These are phyloP conservation scores for Crithidia expoeki DNA, from an alignment of 208 protist genomes.

Conservation along the genomic window DNA sequence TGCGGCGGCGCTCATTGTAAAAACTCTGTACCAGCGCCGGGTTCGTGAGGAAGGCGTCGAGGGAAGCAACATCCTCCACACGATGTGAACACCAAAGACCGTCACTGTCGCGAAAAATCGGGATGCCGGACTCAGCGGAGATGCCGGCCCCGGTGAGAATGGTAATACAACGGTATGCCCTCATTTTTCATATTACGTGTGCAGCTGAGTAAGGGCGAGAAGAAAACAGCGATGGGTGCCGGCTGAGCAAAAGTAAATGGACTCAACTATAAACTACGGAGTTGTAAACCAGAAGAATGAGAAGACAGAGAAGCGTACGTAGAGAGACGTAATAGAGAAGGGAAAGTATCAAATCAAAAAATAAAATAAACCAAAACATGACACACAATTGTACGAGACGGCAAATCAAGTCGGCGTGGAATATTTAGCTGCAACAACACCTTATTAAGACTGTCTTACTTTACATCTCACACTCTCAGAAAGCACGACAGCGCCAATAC, in stretches of 20 bases:
- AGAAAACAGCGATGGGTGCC: neutral
- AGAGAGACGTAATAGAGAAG: too few relatives aligned
- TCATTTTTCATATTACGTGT: slow-evolving; percentile 16
- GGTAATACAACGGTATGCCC: slow-evolving; percentile 48
- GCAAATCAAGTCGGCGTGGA: too few relatives aligned
- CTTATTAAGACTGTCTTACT: too few relatives aligned
- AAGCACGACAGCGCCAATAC: too few relatives aligned
- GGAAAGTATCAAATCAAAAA: too few relatives aligned
- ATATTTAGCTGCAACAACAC: too few relatives aligned
- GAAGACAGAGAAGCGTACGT: neutral
- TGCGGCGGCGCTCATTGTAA: slow-evolving; percentile 62
- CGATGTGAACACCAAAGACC: slow-evolving; percentile 79
- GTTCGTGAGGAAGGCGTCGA: slow-evolving; percentile 47
- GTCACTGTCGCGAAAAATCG: slow-evolving; percentile 60
- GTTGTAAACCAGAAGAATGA: too few relatives aligned
- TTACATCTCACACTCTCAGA: too few relatives aligned
- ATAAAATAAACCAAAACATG: too few relatives aligned
- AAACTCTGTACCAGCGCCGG: slow-evolving; percentile 67
- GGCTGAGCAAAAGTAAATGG: neutral
- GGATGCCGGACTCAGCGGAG: slow-evolving; percentile 73
- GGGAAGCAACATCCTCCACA: slow-evolving; percentile 72
- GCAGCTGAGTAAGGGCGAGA: neutral
- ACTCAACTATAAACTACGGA: too few relatives aligned
- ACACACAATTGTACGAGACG: too few relatives aligned
- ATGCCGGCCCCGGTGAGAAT: slow-evolving; percentile 82